Percentiles rank a stretch among this genome's conserved stretches.
phyloP scores from a whole-genome alignment of 2,329 filamentous ascomycete species.

The Sarocladium oryzae region DNA sequence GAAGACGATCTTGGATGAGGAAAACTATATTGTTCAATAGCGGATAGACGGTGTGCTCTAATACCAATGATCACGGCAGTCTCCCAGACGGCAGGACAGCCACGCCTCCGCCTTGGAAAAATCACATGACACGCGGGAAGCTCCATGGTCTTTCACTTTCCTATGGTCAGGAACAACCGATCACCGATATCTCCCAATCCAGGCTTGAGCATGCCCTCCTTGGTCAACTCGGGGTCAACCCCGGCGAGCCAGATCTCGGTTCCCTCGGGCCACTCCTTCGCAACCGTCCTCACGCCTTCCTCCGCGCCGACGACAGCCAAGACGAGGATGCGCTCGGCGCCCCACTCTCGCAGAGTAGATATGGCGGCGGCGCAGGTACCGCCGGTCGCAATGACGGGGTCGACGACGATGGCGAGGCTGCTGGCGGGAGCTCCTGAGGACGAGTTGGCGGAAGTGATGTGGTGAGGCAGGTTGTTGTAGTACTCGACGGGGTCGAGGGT shows the following conservation, averaged over 20 bases:
- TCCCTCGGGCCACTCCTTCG: constrained; percentile 69
- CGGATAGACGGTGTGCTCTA: neutral
- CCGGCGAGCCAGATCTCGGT: constrained; percentile 79
- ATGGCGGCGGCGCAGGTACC: constrained; percentile 87
- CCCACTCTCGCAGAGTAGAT: constrained; percentile 84
- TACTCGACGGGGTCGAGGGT: constrained; percentile 90
- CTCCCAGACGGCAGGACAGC: neutral
- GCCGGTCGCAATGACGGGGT: constrained; percentile 90
- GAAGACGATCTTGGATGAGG: constrained; percentile 73
- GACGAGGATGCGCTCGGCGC: constrained; percentile 73
- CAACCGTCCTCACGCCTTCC: constrained; percentile 64
- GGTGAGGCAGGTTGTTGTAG: constrained; percentile 92
- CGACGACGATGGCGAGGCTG: constrained; percentile 72
- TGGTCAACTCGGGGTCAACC: constrained; percentile 67
- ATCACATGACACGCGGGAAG: too few species aligned
- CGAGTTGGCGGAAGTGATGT: constrained; percentile 35
- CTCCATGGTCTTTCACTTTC: constrained; percentile 43
- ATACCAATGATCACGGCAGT: constrained; percentile 8
- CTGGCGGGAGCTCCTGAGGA: constrained; percentile 27
- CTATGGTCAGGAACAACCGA: constrained; percentile 79
- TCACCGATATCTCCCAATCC: constrained; percentile 89
- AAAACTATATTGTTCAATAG: constrained; percentile 39
- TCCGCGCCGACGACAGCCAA: constrained; percentile 67
- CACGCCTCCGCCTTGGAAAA: neutral
- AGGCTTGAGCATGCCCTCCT: constrained; percentile 83